Conservation (phyloP, 2,329 filamentous ascomycete species). For the Grosmannia serpens region DNA sequence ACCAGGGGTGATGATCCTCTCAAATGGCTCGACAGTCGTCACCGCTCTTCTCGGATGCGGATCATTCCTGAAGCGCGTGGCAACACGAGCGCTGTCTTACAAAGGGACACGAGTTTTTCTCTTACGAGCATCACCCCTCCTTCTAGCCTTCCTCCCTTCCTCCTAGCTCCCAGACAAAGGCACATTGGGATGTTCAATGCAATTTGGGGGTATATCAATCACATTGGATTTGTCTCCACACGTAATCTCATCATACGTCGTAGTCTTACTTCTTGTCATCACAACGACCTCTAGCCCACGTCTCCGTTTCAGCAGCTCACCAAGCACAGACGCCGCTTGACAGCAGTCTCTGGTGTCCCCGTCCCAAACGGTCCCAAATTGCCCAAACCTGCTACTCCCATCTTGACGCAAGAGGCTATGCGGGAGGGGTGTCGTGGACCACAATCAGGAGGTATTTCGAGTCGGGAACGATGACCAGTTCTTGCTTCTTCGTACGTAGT, state of each 20-base stretch:
- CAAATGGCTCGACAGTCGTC: background rate
- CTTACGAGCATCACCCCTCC: background rate
- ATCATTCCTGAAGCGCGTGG: background rate
- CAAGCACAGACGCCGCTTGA: background rate
- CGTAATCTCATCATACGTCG: background rate
- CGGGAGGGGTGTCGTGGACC: conserved; percentile 68
- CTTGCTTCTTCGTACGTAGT: conserved; percentile 72
- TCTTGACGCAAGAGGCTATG: conserved; percentile 25
- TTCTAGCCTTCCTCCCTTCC: too few relatives aligned
- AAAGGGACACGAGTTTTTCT: background rate
- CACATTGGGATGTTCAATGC: background rate
- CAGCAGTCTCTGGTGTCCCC: background rate
- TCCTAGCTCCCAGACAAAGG: too few relatives aligned
- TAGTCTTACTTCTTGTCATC: background rate
- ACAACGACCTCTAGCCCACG: background rate
- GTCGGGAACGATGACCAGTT: conserved; percentile 75
- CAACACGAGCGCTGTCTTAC: background rate
- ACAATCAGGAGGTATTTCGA: conserved; percentile 68
- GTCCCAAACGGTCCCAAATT: background rate
- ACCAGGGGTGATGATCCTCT: background rate
- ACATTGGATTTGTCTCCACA: background rate
- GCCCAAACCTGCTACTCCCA: background rate
- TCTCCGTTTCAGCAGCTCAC: background rate
- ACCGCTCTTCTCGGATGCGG: background rate
- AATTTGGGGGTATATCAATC: background rate